Percentiles rank a stretch among this genome's conserved stretches.
Conservation (phyloP, 2,329 filamentous ascomycete genomes). For the Tympanopsis confertula region DNA sequence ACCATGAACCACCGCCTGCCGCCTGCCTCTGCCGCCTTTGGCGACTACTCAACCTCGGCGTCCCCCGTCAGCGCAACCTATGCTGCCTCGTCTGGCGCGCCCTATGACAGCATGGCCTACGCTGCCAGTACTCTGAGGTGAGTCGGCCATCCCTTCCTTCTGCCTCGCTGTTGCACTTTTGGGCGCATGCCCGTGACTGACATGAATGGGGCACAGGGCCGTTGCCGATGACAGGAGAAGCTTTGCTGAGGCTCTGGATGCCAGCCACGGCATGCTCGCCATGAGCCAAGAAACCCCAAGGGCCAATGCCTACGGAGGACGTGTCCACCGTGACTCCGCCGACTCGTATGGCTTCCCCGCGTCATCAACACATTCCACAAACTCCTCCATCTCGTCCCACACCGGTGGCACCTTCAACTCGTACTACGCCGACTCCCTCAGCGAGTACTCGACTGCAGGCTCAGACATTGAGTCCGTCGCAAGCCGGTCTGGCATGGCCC, state of each 20-base stretch:
- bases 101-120: constrained; percentile 70
- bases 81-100: constrained; percentile 47
- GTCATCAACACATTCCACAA: constrained; percentile 61
- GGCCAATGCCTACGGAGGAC: constrained; percentile 69
- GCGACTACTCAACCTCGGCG: constrained; percentile 58
- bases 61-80: constrained; percentile 57
- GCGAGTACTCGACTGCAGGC: constrained; percentile 82
- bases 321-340: constrained; percentile 55
- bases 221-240: constrained; percentile 46
- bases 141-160: constrained; percentile 66
- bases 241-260: constrained; percentile 83
- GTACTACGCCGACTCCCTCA: constrained; percentile 79
- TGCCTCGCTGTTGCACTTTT: constrained; percentile 32
- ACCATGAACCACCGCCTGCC: constrained; percentile 51
- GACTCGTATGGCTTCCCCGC: constrained; percentile 86
- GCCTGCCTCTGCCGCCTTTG: constrained; percentile 53
- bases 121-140: constrained; percentile 52
- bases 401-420: constrained; percentile 63
- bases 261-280: constrained; percentile 85
- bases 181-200: constrained; percentile 20
- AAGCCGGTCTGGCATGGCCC: constrained; percentile 42
- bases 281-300: constrained; percentile 91
- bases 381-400: constrained; percentile 80
- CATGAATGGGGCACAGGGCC: constrained; percentile 11
- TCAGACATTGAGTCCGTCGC: constrained; percentile 75